Conservation (phyloP, 2,329 filamentous ascomycete genomes). For the Sporothrix curviconia region DNA sequence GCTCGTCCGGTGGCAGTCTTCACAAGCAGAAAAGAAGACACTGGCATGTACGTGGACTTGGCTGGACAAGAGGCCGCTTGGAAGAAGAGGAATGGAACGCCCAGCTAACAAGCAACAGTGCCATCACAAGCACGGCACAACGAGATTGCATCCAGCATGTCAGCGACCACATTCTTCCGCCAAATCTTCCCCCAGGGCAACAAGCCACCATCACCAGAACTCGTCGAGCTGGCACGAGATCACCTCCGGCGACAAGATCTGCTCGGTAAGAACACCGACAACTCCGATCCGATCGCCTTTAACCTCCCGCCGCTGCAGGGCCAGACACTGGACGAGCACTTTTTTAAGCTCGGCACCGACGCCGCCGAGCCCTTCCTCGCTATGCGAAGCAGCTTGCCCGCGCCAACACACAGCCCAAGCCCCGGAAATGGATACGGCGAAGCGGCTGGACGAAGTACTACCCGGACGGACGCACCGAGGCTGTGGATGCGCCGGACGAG, state of each 20-base stretch:
- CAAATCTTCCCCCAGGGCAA: conserved; percentile 67
- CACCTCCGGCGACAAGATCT: conserved; percentile 82
- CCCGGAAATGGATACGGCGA: conserved; percentile 64
- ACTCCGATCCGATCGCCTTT: conserved; percentile 69
- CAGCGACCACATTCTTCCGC: conserved; percentile 69
- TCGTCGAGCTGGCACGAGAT: conserved; percentile 73
- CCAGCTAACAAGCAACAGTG: conserved; percentile 27
- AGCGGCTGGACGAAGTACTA: conserved; percentile 97
- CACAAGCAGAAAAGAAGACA: conserved; percentile 24
- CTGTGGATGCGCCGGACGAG: conserved; percentile 71
- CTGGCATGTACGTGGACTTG: conserved; percentile 37
- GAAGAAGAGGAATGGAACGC: too few species aligned
- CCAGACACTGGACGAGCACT: conserved; percentile 83
- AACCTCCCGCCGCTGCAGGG: conserved; percentile 77
- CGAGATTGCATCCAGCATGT: conserved; percentile 90
- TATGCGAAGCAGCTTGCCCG: conserved; percentile 68
- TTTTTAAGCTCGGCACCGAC: conserved; percentile 79
- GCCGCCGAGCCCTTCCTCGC: conserved; percentile 76
- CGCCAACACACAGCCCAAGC: conserved; percentile 51
- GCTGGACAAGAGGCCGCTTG: neutral
- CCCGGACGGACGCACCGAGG: conserved; percentile 61
- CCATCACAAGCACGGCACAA: conserved; percentile 66
- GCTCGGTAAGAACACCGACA: conserved; percentile 82
- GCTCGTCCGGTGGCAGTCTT: conserved; percentile 38
- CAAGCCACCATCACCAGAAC: conserved; percentile 56